Conservation (phyloP, 306 rosid species). For the Lathyrus sativus region DNA sequence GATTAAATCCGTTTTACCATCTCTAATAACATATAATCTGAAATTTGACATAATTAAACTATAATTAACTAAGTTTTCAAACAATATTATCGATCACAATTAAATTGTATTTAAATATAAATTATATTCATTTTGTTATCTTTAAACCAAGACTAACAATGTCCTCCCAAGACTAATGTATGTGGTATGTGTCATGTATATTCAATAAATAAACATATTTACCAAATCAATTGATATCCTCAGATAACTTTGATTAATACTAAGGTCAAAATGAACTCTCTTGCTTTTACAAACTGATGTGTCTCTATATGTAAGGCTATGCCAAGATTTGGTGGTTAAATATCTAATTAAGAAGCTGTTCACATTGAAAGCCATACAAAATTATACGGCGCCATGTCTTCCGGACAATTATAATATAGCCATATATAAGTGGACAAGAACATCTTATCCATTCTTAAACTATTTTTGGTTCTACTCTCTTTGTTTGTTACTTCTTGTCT, state of each 20-base stretch:
- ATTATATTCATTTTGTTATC: too few species aligned
- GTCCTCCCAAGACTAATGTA: not conserved
- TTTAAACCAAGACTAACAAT: too few species aligned
- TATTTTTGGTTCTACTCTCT: slow-evolving; percentile 35
- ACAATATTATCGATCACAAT: too few species aligned
- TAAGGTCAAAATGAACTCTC: not conserved
- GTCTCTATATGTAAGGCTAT: not conserved
- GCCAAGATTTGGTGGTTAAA: slow-evolving; percentile 1
- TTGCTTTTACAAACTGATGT: not conserved
- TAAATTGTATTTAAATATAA: too few species aligned
- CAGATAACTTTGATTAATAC: not conserved
- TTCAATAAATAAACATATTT: not conserved
- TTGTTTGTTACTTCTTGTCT: slow-evolving; percentile 45
- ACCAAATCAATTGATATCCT: not conserved
- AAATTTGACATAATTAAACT: too few species aligned
- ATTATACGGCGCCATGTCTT: slow-evolving; percentile 45
- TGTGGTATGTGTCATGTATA: not conserved
- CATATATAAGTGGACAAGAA: slow-evolving; percentile 31
- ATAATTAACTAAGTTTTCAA: too few species aligned
- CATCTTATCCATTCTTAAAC: slow-evolving; percentile 46
- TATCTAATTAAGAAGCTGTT: not conserved
- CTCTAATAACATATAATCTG: too few species aligned
- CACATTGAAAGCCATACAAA: slow-evolving; percentile 22
- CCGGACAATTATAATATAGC: slow-evolving; percentile 22
- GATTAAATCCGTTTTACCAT: too few species aligned